Percentiles rank a stretch among this genome's conserved stretches.
phyloP scores from a whole-genome alignment of 257 asterid genomes.

The Primulina huaijiensis region DNA sequence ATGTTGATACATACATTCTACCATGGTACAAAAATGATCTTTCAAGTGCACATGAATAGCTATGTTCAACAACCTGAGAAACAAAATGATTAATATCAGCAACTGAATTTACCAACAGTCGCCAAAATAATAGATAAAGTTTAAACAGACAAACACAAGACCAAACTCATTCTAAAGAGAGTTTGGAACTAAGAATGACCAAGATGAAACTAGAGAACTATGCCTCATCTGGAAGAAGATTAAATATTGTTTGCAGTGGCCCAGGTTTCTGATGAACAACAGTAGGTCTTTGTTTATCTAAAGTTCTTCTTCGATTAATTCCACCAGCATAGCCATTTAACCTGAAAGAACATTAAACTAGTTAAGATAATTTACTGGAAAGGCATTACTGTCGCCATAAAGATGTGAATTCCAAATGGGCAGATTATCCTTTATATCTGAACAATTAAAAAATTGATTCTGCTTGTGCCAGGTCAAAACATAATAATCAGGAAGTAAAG shows the following conservation, averaged over 20 bases:
- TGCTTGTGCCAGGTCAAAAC: constrained; percentile 14
- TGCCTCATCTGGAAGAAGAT: constrained; percentile 89
- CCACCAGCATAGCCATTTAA: constrained; percentile 55
- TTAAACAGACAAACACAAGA: constrained; percentile 18
- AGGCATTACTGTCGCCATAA: constrained; percentile 6
- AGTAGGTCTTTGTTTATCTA: constrained; percentile 56
- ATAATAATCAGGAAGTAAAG: neutral
- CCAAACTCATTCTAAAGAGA: constrained; percentile 16
- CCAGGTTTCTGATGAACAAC: constrained; percentile 76
- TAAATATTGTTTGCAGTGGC: constrained; percentile 80
- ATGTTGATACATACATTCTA: constrained; percentile 77
- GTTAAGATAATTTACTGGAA: constrained; percentile 16
- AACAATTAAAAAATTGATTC: constrained; percentile 16
- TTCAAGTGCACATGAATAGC: constrained; percentile 96
- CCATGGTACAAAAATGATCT: constrained; percentile 93
- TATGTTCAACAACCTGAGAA: constrained; percentile 79
- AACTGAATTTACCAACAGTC: constrained; percentile 16
- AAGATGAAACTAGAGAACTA: constrained; percentile 20
- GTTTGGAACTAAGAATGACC: constrained; percentile 18
- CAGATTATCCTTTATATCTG: constrained; percentile 20
- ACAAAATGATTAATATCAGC: constrained; percentile 21
- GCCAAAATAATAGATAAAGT: constrained; percentile 11
- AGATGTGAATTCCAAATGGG: constrained; percentile 11
- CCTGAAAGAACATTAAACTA: constrained; percentile 36
- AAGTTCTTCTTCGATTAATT: constrained; percentile 41